Percentiles rank a stretch among this genome's conserved stretches.
Evolutionary conservation across 1,284 basidiomycete genomes (phyloP).

Genomic region (Pholiota adiposa): DNA sequence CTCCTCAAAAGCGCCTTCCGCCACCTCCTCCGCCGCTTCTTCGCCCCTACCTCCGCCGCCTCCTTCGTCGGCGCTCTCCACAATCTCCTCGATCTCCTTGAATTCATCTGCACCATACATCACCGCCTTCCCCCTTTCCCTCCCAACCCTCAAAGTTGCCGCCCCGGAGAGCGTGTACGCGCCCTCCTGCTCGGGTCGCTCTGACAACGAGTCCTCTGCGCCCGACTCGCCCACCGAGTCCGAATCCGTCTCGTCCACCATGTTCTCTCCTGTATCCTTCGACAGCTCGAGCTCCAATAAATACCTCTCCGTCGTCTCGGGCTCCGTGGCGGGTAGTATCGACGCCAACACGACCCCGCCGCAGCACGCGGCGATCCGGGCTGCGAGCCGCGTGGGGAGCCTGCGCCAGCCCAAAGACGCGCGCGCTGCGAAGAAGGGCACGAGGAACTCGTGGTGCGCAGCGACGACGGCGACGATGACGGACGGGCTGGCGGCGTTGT

Average conservation of each 20-base stretch:
- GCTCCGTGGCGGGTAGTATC: conserved; percentile 5
- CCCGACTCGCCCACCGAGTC: conserved; percentile 21
- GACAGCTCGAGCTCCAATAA: conserved; percentile 12
- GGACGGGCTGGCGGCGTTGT: conserved; percentile 6
- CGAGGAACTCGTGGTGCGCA: conserved; percentile 27
- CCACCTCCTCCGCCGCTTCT: conserved; percentile 29
- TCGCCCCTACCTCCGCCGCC: conserved; percentile 24
- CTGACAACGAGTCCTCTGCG: conserved; percentile 4
- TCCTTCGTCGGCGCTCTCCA: conserved; percentile 13
- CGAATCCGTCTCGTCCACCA: conserved; percentile 15
- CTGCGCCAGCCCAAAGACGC: conserved; percentile 18
- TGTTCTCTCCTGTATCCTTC: conserved; percentile 19
- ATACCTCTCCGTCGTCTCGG: conserved; percentile 2
- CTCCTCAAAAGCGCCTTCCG: conserved; percentile 19
- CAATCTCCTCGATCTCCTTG: neutral
- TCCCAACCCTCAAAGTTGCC: conserved; percentile 13
- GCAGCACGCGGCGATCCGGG: conserved; percentile 25
- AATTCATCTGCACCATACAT: conserved; percentile 14
- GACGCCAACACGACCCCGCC: neutral
- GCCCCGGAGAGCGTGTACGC: conserved; percentile 1
- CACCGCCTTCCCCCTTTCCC: conserved; percentile 26
- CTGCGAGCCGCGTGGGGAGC: conserved; percentile 23
- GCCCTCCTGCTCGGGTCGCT: neutral
- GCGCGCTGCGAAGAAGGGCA: conserved; percentile 1
- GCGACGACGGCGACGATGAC: conserved; percentile 1